Evolutionary conservation across 768 basidiomycete genomes (phyloP).

Genomic region (Leucocoprinus sp.): DNA sequence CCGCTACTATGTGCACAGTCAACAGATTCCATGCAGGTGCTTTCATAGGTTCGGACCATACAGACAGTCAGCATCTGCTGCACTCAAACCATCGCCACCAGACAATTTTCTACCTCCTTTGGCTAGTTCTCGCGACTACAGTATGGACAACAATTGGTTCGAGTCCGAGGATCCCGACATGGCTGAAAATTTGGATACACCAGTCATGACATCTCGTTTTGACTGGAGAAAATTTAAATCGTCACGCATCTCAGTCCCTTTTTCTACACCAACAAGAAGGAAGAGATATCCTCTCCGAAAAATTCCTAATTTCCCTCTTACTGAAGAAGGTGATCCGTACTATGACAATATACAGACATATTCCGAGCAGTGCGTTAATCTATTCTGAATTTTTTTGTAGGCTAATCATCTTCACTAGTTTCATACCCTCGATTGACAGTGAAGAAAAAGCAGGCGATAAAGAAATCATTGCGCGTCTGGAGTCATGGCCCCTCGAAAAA

Average conservation of each 20-base stretch:
- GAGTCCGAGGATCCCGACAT: conserved; percentile 19
- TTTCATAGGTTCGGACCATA: neutral
- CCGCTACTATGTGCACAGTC: conserved; percentile 8
- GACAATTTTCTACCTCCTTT: too few species aligned
- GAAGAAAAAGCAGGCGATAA: conserved; percentile 63
- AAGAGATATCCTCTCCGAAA: conserved; percentile 20
- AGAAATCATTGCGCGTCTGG: conserved; percentile 52
- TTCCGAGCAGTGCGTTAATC: conserved; percentile 37
- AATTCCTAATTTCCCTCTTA: conserved; percentile 24
- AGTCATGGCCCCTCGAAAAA: conserved; percentile 54
- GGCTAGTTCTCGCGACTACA: too few species aligned
- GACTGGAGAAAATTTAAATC: conserved; percentile 54
- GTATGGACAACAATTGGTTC: conserved; percentile 30
- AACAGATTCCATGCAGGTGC: neutral
- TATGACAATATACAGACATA: conserved; percentile 48
- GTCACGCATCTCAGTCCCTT: conserved; percentile 26
- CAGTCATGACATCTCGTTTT: conserved; percentile 29
- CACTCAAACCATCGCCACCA: neutral
- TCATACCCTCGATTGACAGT: conserved; percentile 38
- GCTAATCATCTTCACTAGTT: conserved; percentile 22
- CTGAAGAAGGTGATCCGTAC: conserved; percentile 31
- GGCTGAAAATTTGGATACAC: neutral
- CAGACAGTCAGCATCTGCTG: neutral
- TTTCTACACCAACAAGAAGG: conserved; percentile 6
- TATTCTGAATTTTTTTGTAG: neutral